These are phyloP conservation scores for Penicillium canescens DNA, from an alignment of 495 filamentous ascomycete species.

Conservation along the genomic window DNA sequence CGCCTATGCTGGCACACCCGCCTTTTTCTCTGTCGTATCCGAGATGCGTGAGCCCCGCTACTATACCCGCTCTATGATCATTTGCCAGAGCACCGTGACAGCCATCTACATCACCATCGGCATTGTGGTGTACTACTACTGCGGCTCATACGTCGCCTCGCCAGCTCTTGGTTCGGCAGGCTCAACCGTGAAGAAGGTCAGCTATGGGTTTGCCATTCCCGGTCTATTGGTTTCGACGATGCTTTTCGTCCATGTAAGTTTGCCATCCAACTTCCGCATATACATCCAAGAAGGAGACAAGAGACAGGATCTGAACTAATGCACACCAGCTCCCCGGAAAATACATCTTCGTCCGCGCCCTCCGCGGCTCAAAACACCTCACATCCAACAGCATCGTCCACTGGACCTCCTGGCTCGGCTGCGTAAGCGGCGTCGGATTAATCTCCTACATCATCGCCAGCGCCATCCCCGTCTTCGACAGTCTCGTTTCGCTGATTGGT, in stretches of 20 bases:
- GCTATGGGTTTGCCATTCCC: slow-evolving; percentile 73
- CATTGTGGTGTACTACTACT: slow-evolving; percentile 67
- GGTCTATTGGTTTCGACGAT: slow-evolving; percentile 39
- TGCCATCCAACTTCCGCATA: slow-evolving; percentile 12
- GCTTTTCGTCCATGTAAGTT: slow-evolving; percentile 30
- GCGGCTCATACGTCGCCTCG: slow-evolving; percentile 63
- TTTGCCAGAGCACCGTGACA: slow-evolving; percentile 45
- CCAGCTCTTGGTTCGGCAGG: slow-evolving; percentile 72
- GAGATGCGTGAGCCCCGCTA: slow-evolving; percentile 70
- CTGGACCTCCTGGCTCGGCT: slow-evolving; percentile 59
- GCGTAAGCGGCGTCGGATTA: slow-evolving; percentile 56
- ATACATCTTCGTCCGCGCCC: slow-evolving; percentile 62
- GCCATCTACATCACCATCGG: slow-evolving; percentile 68
- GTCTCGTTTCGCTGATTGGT: slow-evolving; percentile 59
- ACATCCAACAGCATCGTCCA: slow-evolving; percentile 57
- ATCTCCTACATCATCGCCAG: slow-evolving; percentile 69
- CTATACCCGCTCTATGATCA: slow-evolving; percentile 57
- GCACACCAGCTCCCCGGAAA: slow-evolving; percentile 39
- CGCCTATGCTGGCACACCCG: slow-evolving; percentile 61
- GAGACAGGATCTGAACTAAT: slow-evolving; percentile 32
- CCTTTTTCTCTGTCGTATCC: slow-evolving; percentile 69
- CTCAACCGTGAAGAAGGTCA: slow-evolving; percentile 60
- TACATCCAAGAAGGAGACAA: too few relatives aligned
- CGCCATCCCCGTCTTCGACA: slow-evolving; percentile 68
- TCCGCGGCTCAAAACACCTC: slow-evolving; percentile 52